These are phyloP conservation scores for Trichoderma guizhouense DNA, from an alignment of 2,329 filamentous ascomycete species.

Conservation along the genomic window DNA sequence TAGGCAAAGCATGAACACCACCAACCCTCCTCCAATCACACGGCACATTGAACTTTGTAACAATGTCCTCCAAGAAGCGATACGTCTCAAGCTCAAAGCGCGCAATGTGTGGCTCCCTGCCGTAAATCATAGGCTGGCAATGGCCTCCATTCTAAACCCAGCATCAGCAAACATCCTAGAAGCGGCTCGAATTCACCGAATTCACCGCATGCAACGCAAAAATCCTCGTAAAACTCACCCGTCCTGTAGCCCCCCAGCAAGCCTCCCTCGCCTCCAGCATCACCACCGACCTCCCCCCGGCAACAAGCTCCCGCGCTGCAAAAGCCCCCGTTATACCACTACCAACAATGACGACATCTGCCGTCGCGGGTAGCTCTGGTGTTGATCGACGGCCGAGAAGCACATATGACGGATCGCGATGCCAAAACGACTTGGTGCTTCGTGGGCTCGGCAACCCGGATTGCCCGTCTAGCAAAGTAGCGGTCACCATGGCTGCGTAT, in stretches of 20 bases:
- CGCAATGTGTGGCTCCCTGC: slow-evolving; percentile 56
- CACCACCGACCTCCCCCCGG: slow-evolving; percentile 54
- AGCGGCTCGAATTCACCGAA: not conserved
- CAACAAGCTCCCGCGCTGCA: slow-evolving; percentile 61
- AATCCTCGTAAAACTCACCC: slow-evolving; percentile 48
- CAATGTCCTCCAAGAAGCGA: slow-evolving; percentile 54
- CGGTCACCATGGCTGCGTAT: slow-evolving; percentile 32
- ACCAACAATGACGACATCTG: slow-evolving; percentile 70
- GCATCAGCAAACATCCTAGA: not conserved
- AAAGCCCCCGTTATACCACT: slow-evolving; percentile 75
- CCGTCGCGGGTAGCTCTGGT: slow-evolving; percentile 54
- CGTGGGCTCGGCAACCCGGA: slow-evolving; percentile 58
- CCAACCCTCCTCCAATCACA: slow-evolving; percentile 67
- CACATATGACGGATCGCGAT: slow-evolving; percentile 60
- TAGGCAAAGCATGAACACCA: slow-evolving; percentile 63
- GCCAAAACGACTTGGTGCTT: slow-evolving; percentile 70
- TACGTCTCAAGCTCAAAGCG: slow-evolving; percentile 72
- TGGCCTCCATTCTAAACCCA: slow-evolving; percentile 61
- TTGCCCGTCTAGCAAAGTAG: slow-evolving; percentile 34
- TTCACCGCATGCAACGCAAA: too few relatives aligned
- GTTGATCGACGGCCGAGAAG: slow-evolving; percentile 69
- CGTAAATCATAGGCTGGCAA: slow-evolving; percentile 70
- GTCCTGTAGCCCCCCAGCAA: slow-evolving; percentile 80
- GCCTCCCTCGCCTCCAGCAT: slow-evolving; percentile 76
- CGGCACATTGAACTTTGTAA: slow-evolving; percentile 54